These are phyloP conservation scores for Pythium aquatile DNA, from an alignment of 352 stramenopile genomes.

Conservation along the genomic window DNA sequence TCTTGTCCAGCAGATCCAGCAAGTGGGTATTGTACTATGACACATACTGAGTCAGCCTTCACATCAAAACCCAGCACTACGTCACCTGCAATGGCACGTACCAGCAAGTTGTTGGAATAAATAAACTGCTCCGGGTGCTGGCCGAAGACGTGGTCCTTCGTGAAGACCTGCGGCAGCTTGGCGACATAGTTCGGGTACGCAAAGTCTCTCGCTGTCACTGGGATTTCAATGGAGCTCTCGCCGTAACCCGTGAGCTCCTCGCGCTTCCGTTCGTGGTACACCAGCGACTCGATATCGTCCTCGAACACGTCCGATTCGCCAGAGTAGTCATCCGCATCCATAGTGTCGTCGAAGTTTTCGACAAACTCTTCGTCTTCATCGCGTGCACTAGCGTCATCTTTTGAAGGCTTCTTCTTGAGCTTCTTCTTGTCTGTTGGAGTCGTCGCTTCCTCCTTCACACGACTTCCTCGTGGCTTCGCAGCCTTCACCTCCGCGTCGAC, in stretches of 20 bases:
- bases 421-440: slow-evolving; percentile 1
- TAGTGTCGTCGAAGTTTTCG: slow-evolving; percentile 42
- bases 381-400: slow-evolving; percentile 17
- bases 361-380: slow-evolving; percentile 43
- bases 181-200: slow-evolving; percentile 56
- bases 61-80: neutral
- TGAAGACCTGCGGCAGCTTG: slow-evolving; percentile 56
- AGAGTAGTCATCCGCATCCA: slow-evolving; percentile 47
- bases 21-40: slow-evolving; percentile 42
- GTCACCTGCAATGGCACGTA: slow-evolving; percentile 20
- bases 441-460: slow-evolving; percentile 11
- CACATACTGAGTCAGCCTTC: neutral
- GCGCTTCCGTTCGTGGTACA: slow-evolving; percentile 48
- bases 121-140: slow-evolving; percentile 62
- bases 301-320: slow-evolving; percentile 76
- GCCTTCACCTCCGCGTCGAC: neutral
- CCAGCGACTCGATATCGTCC: slow-evolving; percentile 63
- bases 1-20: slow-evolving; percentile 41
- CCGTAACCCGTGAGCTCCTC: slow-evolving; percentile 47
- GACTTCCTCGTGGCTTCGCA: slow-evolving; percentile 6
- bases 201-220: slow-evolving; percentile 44
- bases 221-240: slow-evolving; percentile 52
- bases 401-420: neutral
- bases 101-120: slow-evolving; percentile 79
- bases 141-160: slow-evolving; percentile 59